Evolutionary conservation across 371 early-diverging fungal species (phyloP), one percentile per base, ranked within the genome.

Genomic region (Mortierella sp.): DNA sequence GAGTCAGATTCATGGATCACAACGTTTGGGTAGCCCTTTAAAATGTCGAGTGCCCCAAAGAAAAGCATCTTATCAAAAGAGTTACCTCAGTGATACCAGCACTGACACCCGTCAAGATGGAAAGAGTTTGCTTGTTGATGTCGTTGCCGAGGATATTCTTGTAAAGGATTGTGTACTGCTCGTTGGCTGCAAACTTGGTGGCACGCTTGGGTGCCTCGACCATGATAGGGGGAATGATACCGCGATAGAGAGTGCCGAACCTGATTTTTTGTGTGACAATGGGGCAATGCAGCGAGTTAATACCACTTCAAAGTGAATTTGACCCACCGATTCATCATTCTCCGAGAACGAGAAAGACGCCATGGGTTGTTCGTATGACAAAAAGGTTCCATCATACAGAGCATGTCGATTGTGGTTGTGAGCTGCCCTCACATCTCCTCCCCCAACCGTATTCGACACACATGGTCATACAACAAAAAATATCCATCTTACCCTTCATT

Each of bases 131-230:
- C 51, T 86, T 90, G 61, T 93, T 84, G 79, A 91, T 86, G 31
- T 89, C 87, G 50, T 83, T 58, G n/a, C 88, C 87, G 81, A 94
- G 87, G 54, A 89, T 28, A 61, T 84, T 86, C 78, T 83, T 89
- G 79, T 87, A 94, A 64, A 92, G 74, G 19, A 82, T 78, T 6
- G 89, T 88, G 70, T 93, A 95, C 81, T 94, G 93, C 79, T 95
- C 97, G 73, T 97, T 97, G 45, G 96, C 91, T 16, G 95, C 92
- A 84, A 98, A 97, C 80, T 98, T 98, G 81, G 93, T 96, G 14
- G 97, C 96, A 57, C 98, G 90, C 85, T 98, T 98, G 19, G 98
- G 98, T 48, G 98, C 98, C 84, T 98, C 98, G 2, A 98, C 96
- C 83, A 97, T 83, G 79, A 98, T 95, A 5, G 98, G 98, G 21